Percentiles rank a stretch among this genome's conserved stretches.
Conservation (phyloP, 331 rosid species). For the Malus hybrid region DNA sequence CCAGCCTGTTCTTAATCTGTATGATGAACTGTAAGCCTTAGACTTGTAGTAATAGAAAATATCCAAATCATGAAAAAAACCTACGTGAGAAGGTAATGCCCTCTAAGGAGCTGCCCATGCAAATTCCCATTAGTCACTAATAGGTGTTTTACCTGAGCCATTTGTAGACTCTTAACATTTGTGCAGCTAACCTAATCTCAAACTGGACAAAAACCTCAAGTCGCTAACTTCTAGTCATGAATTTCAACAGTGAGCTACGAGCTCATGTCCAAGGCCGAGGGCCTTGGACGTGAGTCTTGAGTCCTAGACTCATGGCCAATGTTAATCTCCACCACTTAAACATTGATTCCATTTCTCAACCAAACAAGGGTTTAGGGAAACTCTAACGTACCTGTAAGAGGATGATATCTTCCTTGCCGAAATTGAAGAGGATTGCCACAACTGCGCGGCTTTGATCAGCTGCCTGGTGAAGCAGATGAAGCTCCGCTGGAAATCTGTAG, state of each 20-base stretch:
- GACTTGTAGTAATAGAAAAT: not conserved
- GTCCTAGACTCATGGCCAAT: no score
- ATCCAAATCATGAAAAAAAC: not conserved
- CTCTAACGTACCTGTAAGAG: constrained; percentile 39
- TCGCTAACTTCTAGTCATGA: no score
- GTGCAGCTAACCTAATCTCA: no score
- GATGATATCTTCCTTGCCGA: constrained; percentile 49
- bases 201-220: no score
- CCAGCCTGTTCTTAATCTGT: constrained; percentile 47
- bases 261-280: no score
- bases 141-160: no score
- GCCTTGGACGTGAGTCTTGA: no score
- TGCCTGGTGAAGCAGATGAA: constrained; percentile 62
- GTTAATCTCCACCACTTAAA: not conserved
- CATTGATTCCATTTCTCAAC: not conserved
- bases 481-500: constrained; percentile 54
- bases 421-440: constrained; percentile 39
- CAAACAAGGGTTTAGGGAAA: not conserved
- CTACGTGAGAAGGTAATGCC: no score
- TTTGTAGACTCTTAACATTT: no score
- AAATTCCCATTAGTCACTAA: not conserved
- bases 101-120: no score
- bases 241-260: no score
- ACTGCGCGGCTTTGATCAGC: constrained; percentile 42
- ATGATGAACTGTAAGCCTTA: not conserved